phyloP scores from a whole-genome alignment of 176 grass and related monocot genomes.

The Cymbopogon citratus region DNA sequence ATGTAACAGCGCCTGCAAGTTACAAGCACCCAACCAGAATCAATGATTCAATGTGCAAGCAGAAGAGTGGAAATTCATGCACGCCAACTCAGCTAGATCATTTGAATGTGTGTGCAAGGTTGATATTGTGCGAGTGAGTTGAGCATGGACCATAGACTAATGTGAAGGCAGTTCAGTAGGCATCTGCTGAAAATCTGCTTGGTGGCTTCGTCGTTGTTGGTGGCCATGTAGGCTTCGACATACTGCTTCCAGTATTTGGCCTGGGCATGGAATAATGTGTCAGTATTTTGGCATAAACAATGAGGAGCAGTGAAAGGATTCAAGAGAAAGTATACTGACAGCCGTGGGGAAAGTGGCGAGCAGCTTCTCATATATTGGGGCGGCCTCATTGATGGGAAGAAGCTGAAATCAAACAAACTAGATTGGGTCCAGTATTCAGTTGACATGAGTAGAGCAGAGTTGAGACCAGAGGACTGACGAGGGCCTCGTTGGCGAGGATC shows the following conservation, averaged over 20 bases:
- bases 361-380: constrained; percentile 83
- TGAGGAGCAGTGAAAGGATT: background rate
- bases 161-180: constrained; percentile 78
- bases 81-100: background rate
- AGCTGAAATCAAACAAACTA: constrained; percentile 30
- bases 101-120: background rate
- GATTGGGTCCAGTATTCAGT: background rate
- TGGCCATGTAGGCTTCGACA: constrained; percentile 77
- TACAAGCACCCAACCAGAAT: constrained; percentile 9
- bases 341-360: constrained; percentile 76
- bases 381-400: constrained; percentile 64
- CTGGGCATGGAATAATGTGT: constrained; percentile 29
- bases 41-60: background rate
- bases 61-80: background rate
- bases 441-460: background rate
- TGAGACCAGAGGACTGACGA: constrained; percentile 33
- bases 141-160: constrained; percentile 65
- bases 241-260: constrained; percentile 98
- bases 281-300: background rate
- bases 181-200: constrained; percentile 98
- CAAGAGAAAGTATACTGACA: constrained; percentile 30
- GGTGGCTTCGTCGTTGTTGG: constrained; percentile 64
- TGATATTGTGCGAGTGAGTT: background rate
- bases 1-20: constrained; percentile 88
- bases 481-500: constrained; percentile 71